Percentiles rank a stretch among this genome's conserved stretches.
Conservation (phyloP, 352 stramenopile species). For the Phytopythium mirpurense region DNA sequence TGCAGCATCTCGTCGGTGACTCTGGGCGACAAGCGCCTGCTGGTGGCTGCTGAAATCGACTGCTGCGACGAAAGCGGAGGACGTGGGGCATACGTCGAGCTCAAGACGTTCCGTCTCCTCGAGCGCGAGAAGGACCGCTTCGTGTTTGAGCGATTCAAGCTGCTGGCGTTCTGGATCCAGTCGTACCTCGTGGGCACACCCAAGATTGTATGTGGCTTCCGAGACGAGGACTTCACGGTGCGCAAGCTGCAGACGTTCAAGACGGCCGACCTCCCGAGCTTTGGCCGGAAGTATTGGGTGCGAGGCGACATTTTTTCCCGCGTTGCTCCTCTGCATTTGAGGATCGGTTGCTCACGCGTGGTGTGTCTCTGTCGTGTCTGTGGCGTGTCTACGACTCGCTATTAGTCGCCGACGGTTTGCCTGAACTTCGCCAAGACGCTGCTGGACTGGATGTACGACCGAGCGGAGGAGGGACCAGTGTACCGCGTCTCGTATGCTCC, state of each 20-base stretch:
- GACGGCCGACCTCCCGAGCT: slow-evolving; percentile 55
- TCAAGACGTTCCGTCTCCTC: slow-evolving; percentile 66
- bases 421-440: slow-evolving; percentile 60
- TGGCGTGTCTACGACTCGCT: no score
- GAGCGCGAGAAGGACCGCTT: slow-evolving; percentile 57
- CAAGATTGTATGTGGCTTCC: slow-evolving; percentile 70
- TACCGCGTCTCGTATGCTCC: slow-evolving; percentile 51
- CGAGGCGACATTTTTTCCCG: not conserved
- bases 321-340: no score
- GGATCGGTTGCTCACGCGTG: no score
- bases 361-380: no score
- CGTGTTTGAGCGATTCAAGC: slow-evolving; percentile 74
- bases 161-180: slow-evolving; percentile 83
- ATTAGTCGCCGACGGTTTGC: slow-evolving; percentile 48
- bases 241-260: slow-evolving; percentile 61
- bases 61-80: slow-evolving; percentile 30
- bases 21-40: slow-evolving; percentile 39
- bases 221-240: slow-evolving; percentile 52
- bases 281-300: slow-evolving; percentile 73
- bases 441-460: slow-evolving; percentile 54
- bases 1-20: slow-evolving; percentile 60
- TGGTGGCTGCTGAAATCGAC: slow-evolving; percentile 66
- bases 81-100: slow-evolving; percentile 43
- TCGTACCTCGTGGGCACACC: slow-evolving; percentile 71
- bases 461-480: slow-evolving; percentile 26